Evolutionary conservation across 106 monocot genomes (phyloP).

Genomic region (Allium sativum): DNA sequence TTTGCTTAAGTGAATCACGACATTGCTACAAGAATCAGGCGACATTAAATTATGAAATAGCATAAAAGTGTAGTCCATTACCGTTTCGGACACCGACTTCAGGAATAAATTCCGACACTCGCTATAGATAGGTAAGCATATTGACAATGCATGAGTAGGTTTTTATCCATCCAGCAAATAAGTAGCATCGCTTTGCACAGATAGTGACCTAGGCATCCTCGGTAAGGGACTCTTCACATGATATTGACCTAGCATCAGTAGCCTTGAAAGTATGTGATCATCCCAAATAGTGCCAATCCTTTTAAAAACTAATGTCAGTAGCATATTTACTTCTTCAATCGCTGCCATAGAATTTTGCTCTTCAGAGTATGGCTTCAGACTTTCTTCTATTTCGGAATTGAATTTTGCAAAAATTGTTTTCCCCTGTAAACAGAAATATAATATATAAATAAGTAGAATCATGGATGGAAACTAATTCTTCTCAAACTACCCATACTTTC

Average conservation of each 20-base stretch:
- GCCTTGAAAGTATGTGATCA: no score
- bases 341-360: constrained; percentile 16
- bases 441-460: background rate
- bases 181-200: constrained; percentile 71
- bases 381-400: constrained; percentile 4
- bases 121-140: constrained; percentile 61
- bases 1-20: no score
- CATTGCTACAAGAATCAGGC: no score
- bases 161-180: constrained; percentile 91
- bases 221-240: no score
- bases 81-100: no score
- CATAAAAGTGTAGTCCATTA: no score
- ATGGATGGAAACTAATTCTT: no score
- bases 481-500: no score
- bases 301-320: constrained; percentile 17
- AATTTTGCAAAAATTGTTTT: constrained; percentile 24
- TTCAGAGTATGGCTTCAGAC: constrained; percentile 7
- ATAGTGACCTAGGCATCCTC: constrained; percentile 14
- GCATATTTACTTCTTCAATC: constrained; percentile 12
- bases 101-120: constrained; percentile 67
- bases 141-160: constrained; percentile 62
- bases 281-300: constrained; percentile 10
- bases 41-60: no score
- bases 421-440: constrained; percentile 22
- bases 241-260: no score